A percentile compares a stretch with the other conserved stretches of the same genome.
Evolutionary conservation across 768 basidiomycete genomes (phyloP).

Genomic region (Pholiota microspora): DNA sequence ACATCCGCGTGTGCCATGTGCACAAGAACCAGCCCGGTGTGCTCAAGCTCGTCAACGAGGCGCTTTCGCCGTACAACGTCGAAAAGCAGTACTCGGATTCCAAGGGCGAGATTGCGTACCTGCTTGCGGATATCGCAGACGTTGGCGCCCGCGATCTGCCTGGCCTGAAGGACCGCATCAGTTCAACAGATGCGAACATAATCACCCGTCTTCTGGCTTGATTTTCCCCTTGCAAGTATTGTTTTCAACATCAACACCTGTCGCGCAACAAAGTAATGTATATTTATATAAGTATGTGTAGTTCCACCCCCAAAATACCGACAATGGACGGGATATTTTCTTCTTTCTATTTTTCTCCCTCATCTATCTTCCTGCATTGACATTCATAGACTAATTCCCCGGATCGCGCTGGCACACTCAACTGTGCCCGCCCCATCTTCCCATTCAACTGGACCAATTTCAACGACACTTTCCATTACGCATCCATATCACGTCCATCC

Average conservation of each 20-base stretch:
- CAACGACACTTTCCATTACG: neutral
- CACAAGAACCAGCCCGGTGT: conserved; percentile 97
- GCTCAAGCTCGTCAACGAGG: conserved; percentile 91
- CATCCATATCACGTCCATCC: neutral
- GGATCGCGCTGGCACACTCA: conserved; percentile 27
- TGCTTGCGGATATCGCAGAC: conserved; percentile 95
- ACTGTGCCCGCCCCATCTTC: conserved; percentile 21
- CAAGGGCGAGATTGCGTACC: conserved; percentile 88
- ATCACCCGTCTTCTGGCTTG: conserved; percentile 81
- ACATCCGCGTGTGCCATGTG: conserved; percentile 91
- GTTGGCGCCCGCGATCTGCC: conserved; percentile 81
- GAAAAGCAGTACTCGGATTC: conserved; percentile 99
- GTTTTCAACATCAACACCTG: neutral
- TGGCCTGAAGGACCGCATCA: conserved; percentile 76
- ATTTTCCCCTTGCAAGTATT: conserved; percentile 9
- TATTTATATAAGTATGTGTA: neutral
- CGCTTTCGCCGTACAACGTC: conserved; percentile 93
- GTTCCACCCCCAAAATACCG: neutral
- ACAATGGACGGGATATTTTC: conserved; percentile 3
- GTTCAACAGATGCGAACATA: conserved; percentile 80
- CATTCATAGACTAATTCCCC: neutral
- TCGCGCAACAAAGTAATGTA: neutral
- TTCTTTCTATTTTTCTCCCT: conserved; percentile 12
- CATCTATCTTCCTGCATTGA: neutral
- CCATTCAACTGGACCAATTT: conserved; percentile 52